Evolutionary conservation across 306 rosid genomes (phyloP), one percentile per base, ranked within the genome.

Genomic region (Mimosa pudica): DNA sequence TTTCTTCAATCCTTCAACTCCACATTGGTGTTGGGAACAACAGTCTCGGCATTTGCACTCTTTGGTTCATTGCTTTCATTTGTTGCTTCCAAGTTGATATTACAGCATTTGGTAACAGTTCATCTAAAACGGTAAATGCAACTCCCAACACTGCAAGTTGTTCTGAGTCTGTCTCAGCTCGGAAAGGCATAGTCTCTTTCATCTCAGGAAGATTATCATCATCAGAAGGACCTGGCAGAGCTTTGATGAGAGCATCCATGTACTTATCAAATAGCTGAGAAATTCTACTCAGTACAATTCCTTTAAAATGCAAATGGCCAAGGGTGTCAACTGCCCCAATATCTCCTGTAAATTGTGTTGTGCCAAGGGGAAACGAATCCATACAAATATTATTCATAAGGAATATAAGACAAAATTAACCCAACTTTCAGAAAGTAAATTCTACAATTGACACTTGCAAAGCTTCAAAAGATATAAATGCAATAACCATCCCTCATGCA

Each of bases 1-100:
- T 97, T 97, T 81, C 81, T 95, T 98, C 99, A 95, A 60, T 95
- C 98, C 87, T 95, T 95, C 18, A 95, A 84, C 74, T 91, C 98
- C 32, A 76, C 74, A 79, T 81, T 76, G 82, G 87, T 85, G 80
- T 77, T 87, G 69, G 89, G 81, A 70, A 77, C 82, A 46, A 77
- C 75, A 81, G 65, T 88, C 78, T 93, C 97, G 45, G 71, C 41
- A 46, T 70, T 76, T 79, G 83, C 90, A 75, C 84, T 82, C 78
- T 83, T 88, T 83, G 84, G 79, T 73, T 84, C 95, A 74, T 80
- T 87, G 77, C 77, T 80, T 81, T 81, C 91, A 84, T 82, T 77
- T 84, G 92, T 78, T 33, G 85, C 78, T 83, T 85, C 99, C 98
- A 95, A 78, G 78, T 85, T 75, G 88, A 83, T 47, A 93, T 76